Evolutionary conservation across 768 basidiomycete genomes (phyloP), one percentile per base, ranked within the genome.

Genomic region (Guyanaporus albipodus): DNA sequence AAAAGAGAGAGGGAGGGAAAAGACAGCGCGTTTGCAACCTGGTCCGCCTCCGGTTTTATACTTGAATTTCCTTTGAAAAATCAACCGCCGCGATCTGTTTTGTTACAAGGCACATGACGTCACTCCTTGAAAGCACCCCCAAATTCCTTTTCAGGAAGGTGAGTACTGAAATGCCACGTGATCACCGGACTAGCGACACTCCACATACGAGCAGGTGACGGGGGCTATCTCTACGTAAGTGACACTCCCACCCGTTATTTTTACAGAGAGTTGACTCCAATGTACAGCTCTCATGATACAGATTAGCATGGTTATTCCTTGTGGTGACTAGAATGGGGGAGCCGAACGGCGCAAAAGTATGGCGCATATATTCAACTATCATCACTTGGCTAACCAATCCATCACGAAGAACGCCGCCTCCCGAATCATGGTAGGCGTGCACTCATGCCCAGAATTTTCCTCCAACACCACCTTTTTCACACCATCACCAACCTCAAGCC

Each of bases 391-490:
- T 32, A 67, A 41, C 65, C 65, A 67, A 17, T 56, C 54, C 38
- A 31, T 44, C 34, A 65, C 46, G 37, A 67, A 65, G 27, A 46
- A 37, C 2, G 67, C 72, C 36, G 72, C 68, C 52, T 73, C 72
- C 34, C 62, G 61, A 32, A 80, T 61, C 89, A 91, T 91, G 47
- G 69, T 67, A 6, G 68, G 63, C 6, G 83, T 82, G 53, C 77
- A 79, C 26, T 72, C 71, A 58, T 92, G 89, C 4, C 82, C 85
- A 2, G 76, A 76, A 5, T 73, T 75, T 5, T 71, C 70, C 42
- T 78, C 72, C 2, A 87, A 60, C 4, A 78, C 64, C 4, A 79
- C 73, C 50, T 76, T 72, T 62, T 84, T 85, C 38, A 71, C 63
- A 4, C 85, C 87, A 0, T 63, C 48, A 1, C 83, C 83, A 0